Evolutionary conservation across 352 stramenopile genomes (phyloP), one percentile per base, ranked within the genome.

Genomic region (Globisporangium perplexum): DNA sequence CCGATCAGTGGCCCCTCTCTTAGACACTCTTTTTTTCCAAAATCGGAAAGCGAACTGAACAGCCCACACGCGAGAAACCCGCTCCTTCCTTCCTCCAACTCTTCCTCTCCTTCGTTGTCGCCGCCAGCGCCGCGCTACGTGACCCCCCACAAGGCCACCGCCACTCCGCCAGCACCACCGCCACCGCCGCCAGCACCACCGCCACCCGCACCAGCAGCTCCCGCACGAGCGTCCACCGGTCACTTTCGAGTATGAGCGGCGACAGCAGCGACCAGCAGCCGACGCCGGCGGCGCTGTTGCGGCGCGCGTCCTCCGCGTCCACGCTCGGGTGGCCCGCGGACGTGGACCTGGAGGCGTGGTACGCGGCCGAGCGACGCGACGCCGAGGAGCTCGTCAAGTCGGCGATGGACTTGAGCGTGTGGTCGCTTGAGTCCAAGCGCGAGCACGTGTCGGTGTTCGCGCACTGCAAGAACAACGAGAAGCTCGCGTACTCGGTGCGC

Each of bases 391-490:
- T 88, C 18, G 69, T 91, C 28, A 62, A 72, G n/a, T 73, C 69
- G 47, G 77, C 80, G 28, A 68, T 73, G 31, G 80, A 93, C 56
- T 60, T 90, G 50, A 86, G 72, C 59, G 71, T 87, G 11, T 95
- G 84, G 84, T 69, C 82, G 26, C 69, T 92, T 20, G 82, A 93
- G 57, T 68, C 60, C 17, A 74, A 79, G 53, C 81, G 81, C 44
- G 75, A 88, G 46, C 72, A 77, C 52, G 72, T 79, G 14, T 68
- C 65, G 47, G 65, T 91, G n/a, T 93, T 90, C 56, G 22, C 86
- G 20, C 80, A 95, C 68, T 74, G 73, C 65, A 90, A 92, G 57
- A 95, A 92, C 68, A 91, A 79, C 51, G 78, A 90, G 53, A 83
- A 86, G 15, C 66, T 82, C 10, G 83, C 72, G 24, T 90, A 84